phyloP scores from a whole-genome alignment of 2,329 filamentous ascomycete genomes.

The Mycosphaerelloides madeirae region DNA sequence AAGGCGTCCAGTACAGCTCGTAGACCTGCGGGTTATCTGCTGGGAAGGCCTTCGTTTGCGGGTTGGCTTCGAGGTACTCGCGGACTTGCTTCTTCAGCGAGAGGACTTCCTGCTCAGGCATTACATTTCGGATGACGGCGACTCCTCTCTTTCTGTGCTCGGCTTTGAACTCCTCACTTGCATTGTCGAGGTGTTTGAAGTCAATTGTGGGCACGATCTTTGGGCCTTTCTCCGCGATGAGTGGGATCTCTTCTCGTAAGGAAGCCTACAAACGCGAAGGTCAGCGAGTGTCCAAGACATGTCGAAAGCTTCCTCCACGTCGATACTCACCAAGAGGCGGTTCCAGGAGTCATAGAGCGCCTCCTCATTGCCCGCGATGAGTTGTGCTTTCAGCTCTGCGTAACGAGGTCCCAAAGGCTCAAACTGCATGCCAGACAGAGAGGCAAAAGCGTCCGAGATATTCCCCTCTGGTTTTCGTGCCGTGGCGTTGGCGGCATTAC shows the following conservation, averaged over 20 bases:
- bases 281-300: background rate
- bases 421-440: slow-evolving; percentile 45
- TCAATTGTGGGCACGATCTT: slow-evolving; percentile 45
- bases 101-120: slow-evolving; percentile 41
- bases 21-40: slow-evolving; percentile 47
- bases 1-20: slow-evolving; percentile 48
- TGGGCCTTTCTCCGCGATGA: slow-evolving; percentile 40
- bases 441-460: slow-evolving; percentile 49
- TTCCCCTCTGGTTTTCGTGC: slow-evolving; percentile 44
- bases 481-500: slow-evolving; percentile 22
- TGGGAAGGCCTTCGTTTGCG: slow-evolving; percentile 45
- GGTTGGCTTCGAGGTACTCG: slow-evolving; percentile 44
- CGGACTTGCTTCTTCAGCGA: slow-evolving; percentile 42
- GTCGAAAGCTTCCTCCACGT: no score
- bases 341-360: slow-evolving; percentile 45
- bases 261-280: slow-evolving; percentile 14
- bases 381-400: slow-evolving; percentile 41
- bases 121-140: slow-evolving; percentile 44
- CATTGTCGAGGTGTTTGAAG: slow-evolving; percentile 42
- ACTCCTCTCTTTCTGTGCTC: slow-evolving; percentile 56
- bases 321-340: slow-evolving; percentile 33
- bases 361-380: slow-evolving; percentile 47
- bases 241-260: slow-evolving; percentile 42
- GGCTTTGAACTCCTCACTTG: slow-evolving; percentile 52
- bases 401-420: slow-evolving; percentile 43